Evolutionary conservation across 2,329 filamentous ascomycete genomes (phyloP).

Genomic region (Fusarium sp.): DNA sequence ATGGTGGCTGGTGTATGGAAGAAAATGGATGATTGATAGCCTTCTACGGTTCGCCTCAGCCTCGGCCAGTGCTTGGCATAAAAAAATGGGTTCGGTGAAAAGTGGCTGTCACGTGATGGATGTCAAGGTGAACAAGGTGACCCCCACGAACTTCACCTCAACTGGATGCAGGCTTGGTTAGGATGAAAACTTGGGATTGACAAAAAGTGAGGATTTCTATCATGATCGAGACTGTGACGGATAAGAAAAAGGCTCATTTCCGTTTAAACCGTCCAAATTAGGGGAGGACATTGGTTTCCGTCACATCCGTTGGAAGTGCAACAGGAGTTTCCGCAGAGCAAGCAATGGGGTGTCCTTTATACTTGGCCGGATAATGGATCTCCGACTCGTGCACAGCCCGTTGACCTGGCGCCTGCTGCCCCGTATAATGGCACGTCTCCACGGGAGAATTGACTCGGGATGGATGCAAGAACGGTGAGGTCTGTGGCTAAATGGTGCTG

Average conservation of each 20-base stretch:
- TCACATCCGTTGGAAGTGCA: neutral
- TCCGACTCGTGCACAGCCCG: neutral
- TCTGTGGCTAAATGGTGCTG: neutral
- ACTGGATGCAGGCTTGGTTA: neutral
- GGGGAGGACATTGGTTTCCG: neutral
- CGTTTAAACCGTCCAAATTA: neutral
- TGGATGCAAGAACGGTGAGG: slow-evolving; percentile 1
- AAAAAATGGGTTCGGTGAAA: slow-evolving; percentile 22
- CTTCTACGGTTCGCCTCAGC: slow-evolving; percentile 31
- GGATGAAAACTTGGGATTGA: neutral
- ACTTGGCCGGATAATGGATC: neutral
- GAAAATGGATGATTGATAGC: slow-evolving; percentile 29
- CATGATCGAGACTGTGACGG: neutral
- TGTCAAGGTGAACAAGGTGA: neutral
- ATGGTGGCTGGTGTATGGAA: slow-evolving; percentile 21
- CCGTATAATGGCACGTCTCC: neutral
- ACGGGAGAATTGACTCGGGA: neutral
- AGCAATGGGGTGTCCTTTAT: neutral
- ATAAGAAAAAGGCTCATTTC: neutral
- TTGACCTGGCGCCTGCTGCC: neutral
- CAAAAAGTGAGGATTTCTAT: neutral
- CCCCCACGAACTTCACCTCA: slow-evolving; percentile 13
- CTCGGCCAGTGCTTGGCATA: slow-evolving; percentile 9
- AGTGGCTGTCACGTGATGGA: slow-evolving; percentile 10
- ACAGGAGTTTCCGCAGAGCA: neutral